A percentile compares a stretch with the other conserved stretches of the same genome.
phyloP scores from a whole-genome alignment of 495 filamentous ascomycete species.

The Filosporella fistucella region DNA sequence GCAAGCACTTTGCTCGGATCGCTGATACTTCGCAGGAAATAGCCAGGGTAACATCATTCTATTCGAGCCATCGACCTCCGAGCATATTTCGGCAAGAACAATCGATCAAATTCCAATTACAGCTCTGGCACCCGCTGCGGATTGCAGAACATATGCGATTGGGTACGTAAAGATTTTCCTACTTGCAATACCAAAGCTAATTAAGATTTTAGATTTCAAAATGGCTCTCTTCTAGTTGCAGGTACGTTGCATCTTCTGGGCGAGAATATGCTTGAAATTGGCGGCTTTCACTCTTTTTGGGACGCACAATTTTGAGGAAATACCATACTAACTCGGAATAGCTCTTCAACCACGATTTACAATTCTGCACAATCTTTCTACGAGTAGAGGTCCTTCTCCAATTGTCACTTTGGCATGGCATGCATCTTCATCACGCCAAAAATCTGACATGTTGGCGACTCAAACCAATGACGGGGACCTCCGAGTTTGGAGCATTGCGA shows the following conservation, averaged over 20 bases:
- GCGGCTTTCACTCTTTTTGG: too few relatives aligned
- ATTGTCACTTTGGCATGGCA: conserved; percentile 94
- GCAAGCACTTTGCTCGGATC: conserved; percentile 16
- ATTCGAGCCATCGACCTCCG: conserved; percentile 89
- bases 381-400: conserved; percentile 74
- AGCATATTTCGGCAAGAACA: conserved; percentile 88
- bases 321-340: too few relatives aligned
- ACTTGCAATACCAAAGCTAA: conserved; percentile 23
- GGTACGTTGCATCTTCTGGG: too few relatives aligned
- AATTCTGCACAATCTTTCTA: conserved; percentile 88
- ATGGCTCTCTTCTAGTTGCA: conserved; percentile 90
- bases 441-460: conserved; percentile 95
- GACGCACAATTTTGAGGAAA: too few relatives aligned
- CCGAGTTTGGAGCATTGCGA: conserved; percentile 94
- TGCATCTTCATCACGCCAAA: conserved; percentile 92
- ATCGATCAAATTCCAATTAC: conserved; percentile 90
- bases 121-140: conserved; percentile 81
- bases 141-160: conserved; percentile 95
- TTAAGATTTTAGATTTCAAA: conserved; percentile 66
- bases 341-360: conserved; percentile 88
- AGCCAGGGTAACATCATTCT: conserved; percentile 88
- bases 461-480: conserved; percentile 91
- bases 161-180: conserved; percentile 50
- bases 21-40: conserved; percentile 57
- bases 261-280: too few relatives aligned